Conservation (phyloP, 257 asterid genomes). For the Capsicum chinense region DNA sequence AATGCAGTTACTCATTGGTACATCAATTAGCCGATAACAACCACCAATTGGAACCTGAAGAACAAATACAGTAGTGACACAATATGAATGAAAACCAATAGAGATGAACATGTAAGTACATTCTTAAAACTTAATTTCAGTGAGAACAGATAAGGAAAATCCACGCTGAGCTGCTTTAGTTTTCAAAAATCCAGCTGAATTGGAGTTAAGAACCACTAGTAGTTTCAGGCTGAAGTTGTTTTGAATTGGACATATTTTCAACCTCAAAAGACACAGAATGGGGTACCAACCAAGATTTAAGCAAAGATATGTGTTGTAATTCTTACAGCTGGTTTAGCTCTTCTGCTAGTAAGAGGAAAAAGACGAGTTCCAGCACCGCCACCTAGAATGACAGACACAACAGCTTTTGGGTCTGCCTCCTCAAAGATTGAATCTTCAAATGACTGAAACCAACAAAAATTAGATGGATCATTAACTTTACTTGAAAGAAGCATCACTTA, state of each 20-base stretch:
- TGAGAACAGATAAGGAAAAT: background rate
- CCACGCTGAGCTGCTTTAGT: background rate
- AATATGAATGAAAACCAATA: background rate
- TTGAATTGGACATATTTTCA: conserved; percentile 10
- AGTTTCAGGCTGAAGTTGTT: background rate
- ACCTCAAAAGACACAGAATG: background rate
- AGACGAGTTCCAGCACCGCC: conserved; percentile 99
- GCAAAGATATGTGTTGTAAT: background rate
- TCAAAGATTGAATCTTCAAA: conserved; percentile 45
- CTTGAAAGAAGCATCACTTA: too few relatives aligned
- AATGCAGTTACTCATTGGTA: conserved; percentile 97
- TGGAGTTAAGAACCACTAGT: background rate
- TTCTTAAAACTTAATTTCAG: background rate
- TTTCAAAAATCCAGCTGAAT: background rate
- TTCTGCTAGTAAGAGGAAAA: conserved; percentile 85
- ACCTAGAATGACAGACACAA: conserved; percentile 86
- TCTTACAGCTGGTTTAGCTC: conserved; percentile 97
- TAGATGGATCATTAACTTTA: background rate
- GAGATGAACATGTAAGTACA: background rate
- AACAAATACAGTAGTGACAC: conserved; percentile 19
- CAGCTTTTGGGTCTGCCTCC: conserved; percentile 74
- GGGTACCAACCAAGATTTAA: background rate
- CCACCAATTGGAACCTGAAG: conserved; percentile 95
- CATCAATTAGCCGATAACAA: conserved; percentile 89
- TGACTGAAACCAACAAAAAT: conserved; percentile 50